Evolutionary conservation across 2,329 filamentous ascomycete genomes (phyloP), one percentile per base, ranked within the genome.

Genomic region (Mycosphaerella arachidis): DNA sequence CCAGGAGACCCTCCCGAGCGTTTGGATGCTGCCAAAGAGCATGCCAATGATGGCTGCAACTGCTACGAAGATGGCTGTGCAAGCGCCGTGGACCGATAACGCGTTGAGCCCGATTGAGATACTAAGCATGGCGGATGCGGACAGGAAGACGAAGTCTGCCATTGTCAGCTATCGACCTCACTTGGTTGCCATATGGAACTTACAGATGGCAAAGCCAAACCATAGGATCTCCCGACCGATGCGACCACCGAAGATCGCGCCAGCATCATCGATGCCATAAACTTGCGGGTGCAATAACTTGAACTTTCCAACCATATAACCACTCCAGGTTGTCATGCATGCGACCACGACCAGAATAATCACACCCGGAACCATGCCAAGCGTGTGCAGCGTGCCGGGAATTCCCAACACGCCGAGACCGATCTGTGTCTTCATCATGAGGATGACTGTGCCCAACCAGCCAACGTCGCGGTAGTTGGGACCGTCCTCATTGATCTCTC

Each of bases 181-280:
- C n/a, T 13, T 16, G 27, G 50, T 10, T 6, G 24, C 4, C 2
- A 9, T 6, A n/a, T 10, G 7, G 6, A 7, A 56, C 54, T 48
- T 16, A 56, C 54, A 56, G 24, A 60, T 55, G 45, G 55, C 59
- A 51, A 55, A 76, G 29, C 60, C 63, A 58, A 57, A 61, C 56
- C 60, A 76, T 40, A 84, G 74, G 12, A 83, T 62, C 63, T 82
- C 81, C 27, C 80, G 76, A 0, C 82, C 82, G 5, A 80, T 59
- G 1, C 76, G 78, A 2, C 83, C 83, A 57, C 84, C 82, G 20
- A 85, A 74, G 55, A 84, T 78, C 46, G 71, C 72, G 16, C 82
- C 82, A 0, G 81, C 82, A 62, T 85, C 82, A 46, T 82, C 82
- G 73, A 84, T 84, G 55, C 79, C 80, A 65, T 85, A 83, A 3